Conservation (phyloP, 1,139 yeast species). For the Candida labiduridarum region DNA sequence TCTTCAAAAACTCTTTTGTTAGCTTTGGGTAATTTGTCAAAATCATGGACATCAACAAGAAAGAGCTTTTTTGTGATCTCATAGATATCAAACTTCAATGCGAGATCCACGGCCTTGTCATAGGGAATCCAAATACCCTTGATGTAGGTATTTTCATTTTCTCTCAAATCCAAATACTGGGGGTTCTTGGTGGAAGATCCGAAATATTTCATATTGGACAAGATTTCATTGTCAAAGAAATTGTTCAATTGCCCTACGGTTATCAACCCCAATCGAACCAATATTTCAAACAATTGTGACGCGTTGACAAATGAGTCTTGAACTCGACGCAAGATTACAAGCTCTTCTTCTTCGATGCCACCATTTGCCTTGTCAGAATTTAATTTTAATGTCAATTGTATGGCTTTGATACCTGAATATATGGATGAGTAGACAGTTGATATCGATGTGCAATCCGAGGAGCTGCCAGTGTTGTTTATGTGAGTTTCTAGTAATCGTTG, state of each 20-base stretch:
- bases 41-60: constrained; percentile 50
- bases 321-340: constrained; percentile 41
- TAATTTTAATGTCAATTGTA: constrained; percentile 34
- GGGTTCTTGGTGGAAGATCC: constrained; percentile 22
- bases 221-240: constrained; percentile 37
- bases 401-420: constrained; percentile 42
- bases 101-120: constrained; percentile 45
- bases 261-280: constrained; percentile 32
- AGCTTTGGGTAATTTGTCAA: constrained; percentile 38
- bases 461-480: constrained; percentile 19
- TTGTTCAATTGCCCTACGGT: constrained; percentile 28
- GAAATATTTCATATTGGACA: constrained; percentile 33
- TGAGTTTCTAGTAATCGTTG: constrained; percentile 42
- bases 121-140: constrained; percentile 49
- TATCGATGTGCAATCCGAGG: constrained; percentile 13
- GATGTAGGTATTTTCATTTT: constrained; percentile 27
- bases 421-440: constrained; percentile 33
- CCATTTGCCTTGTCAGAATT: constrained; percentile 3
- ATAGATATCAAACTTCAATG: constrained; percentile 46
- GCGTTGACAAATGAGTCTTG: constrained; percentile 48
- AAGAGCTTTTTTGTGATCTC: constrained; percentile 42
- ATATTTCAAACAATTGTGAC: constrained; percentile 40
- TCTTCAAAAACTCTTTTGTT: constrained; percentile 20
- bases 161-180: constrained; percentile 32
- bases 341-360: constrained; percentile 14